Conservation (phyloP, 441 rosid genomes). For the Syzygium malaccense region DNA sequence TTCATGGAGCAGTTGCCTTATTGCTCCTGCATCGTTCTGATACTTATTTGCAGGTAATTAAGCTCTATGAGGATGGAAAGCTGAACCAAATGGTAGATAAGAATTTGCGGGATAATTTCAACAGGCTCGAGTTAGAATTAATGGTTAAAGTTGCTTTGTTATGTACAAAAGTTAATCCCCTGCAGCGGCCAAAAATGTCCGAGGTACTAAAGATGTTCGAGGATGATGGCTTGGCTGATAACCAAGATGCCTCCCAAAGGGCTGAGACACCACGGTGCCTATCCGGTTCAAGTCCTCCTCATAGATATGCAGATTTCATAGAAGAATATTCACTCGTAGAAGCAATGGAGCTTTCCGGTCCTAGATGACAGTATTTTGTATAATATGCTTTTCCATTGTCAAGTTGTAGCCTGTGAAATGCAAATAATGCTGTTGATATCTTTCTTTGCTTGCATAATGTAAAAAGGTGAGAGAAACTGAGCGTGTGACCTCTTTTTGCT, state of each 20-base stretch:
- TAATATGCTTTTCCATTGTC: neutral
- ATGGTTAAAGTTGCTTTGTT: conserved; percentile 83
- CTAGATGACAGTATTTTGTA: neutral
- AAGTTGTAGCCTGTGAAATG: neutral
- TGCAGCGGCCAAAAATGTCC: conserved; percentile 72
- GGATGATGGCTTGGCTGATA: conserved; percentile 85
- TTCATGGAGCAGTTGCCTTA: neutral
- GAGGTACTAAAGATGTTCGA: conserved; percentile 83
- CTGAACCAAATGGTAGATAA: conserved; percentile 69
- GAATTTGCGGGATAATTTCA: conserved; percentile 52
- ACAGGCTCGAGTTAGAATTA: conserved; percentile 68
- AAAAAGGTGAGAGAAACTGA: neutral
- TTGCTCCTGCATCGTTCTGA: neutral
- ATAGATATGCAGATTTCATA: conserved; percentile 17
- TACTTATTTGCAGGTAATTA: conserved; percentile 56
- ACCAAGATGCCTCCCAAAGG: conserved; percentile 70
- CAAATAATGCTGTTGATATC: neutral
- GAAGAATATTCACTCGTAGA: conserved; percentile 13
- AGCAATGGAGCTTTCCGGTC: conserved; percentile 9
- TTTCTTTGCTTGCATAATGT: neutral
- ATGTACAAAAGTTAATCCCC: conserved; percentile 80
- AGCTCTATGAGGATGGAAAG: conserved; percentile 81
- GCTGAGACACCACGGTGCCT: conserved; percentile 37
- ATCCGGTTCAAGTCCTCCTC: conserved; percentile 27
- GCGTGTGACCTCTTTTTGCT: neutral